phyloP scores from a whole-genome alignment of 768 basidiomycete genomes.

The Suillus bovinus region DNA sequence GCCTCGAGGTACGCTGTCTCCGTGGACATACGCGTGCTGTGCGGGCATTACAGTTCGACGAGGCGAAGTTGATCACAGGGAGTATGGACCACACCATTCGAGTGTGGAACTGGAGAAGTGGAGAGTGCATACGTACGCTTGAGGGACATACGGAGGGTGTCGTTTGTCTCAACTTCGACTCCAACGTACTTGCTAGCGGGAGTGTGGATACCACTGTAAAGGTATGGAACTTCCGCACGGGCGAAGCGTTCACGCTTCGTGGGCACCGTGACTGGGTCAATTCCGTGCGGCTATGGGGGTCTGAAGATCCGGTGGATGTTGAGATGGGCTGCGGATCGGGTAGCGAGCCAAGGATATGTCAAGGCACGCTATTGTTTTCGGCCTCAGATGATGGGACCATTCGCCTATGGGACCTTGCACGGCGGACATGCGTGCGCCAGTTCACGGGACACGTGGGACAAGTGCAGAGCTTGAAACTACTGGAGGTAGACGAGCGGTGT shows the following conservation, averaged over 20 bases:
- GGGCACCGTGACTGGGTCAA: slow-evolving; percentile 98
- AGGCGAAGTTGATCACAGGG: slow-evolving; percentile 91
- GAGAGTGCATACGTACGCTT: slow-evolving; percentile 83
- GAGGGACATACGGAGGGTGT: slow-evolving; percentile 92
- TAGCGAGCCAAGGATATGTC: slow-evolving; percentile 52
- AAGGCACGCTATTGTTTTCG: slow-evolving; percentile 96
- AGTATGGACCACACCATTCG: slow-evolving; percentile 95
- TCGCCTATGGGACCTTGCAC: slow-evolving; percentile 89
- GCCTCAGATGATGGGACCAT: slow-evolving; percentile 95
- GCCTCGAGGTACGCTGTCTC: slow-evolving; percentile 77
- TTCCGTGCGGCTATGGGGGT: slow-evolving; percentile 91
- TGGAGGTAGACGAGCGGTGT: slow-evolving; percentile 61
- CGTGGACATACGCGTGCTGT: slow-evolving; percentile 92
- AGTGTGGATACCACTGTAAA: slow-evolving; percentile 94
- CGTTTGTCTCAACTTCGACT: slow-evolving; percentile 88
- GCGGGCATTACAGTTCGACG: slow-evolving; percentile 92
- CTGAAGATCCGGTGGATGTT: slow-evolving; percentile 12
- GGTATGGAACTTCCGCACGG: slow-evolving; percentile 91
- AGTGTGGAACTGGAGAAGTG: slow-evolving; percentile 95
- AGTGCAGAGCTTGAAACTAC: slow-evolving; percentile 86
- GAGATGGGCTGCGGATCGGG: slow-evolving; percentile 29
- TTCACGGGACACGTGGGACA: slow-evolving; percentile 92
- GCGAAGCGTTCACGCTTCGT: slow-evolving; percentile 87
- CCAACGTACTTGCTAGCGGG: slow-evolving; percentile 88
- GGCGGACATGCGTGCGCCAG: slow-evolving; percentile 76